Base-by-base conservation (phyloP, 768 basidiomycete species). In the Amanita jacksonii region DNA sequence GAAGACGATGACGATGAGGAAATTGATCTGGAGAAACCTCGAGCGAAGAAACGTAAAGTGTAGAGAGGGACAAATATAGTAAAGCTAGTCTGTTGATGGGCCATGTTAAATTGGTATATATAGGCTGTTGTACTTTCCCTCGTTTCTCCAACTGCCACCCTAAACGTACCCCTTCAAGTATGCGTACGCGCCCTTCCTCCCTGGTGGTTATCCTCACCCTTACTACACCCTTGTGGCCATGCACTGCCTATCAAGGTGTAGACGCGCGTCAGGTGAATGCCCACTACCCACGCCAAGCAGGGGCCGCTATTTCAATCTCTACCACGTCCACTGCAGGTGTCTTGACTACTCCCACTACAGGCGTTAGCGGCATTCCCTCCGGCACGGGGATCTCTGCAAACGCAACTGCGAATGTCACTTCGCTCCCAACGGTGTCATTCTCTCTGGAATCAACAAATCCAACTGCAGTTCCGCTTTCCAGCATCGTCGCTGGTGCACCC, bases 21-120 rank as follows among this genome's bases (percentile, higher is more conserved):
- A 60, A 91, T 91, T 63, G 88, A 91, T 63, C 65, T 91, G 46
- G 88, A 91, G 61, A 83, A 85, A 62, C 88, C 87, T 33, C 72
- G 76, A 49, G 56, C 77, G 43, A 89, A 89, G 66, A 86, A 81
- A 65, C 77, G 73, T 64, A 77, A 75, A 56, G 71, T 76, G 41
- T 81, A 69, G 61, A 57, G 38, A 42, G 39, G 40, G 37, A 38
- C 25, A n/a, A n/a, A n/a, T n/a, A n/a, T n/a, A n/a, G n/a, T n/a
- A n/a, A n/a, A n/a, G n/a, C n/a, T n/a, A n/a, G n/a, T n/a, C n/a
- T n/a, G n/a, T n/a, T n/a, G n/a, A n/a, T n/a, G n/a, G n/a, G n/a
- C n/a, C n/a, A n/a, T n/a, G n/a, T n/a, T n/a, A n/a, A 8, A 1
- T 5, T 1, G 13, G 4, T 20, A n/a, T 36, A 15, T 36, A 37